phyloP scores from a whole-genome alignment of 2,329 filamentous ascomycete species.

The Neofusicoccum ribis region DNA sequence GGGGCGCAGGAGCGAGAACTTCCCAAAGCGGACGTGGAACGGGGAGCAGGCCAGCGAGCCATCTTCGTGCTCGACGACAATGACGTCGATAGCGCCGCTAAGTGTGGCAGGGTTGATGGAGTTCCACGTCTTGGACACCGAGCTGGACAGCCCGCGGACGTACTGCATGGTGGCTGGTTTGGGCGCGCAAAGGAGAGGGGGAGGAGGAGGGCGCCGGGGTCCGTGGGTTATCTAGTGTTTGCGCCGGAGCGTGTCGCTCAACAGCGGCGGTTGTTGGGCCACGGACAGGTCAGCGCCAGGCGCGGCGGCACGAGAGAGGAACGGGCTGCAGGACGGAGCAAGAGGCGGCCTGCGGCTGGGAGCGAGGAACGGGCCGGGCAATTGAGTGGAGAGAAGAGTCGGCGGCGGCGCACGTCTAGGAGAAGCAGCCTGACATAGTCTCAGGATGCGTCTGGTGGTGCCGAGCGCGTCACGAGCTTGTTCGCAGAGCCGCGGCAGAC shows the following conservation, averaged over 20 bases:
- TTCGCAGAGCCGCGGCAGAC: conserved; percentile 8
- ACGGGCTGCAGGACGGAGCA: neutral
- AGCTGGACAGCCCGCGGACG: conserved; percentile 91
- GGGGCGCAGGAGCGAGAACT: conserved; percentile 91
- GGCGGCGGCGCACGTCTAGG: neutral
- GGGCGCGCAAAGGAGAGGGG: neutral
- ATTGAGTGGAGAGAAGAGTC: neutral
- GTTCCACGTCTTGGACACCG: conserved; percentile 98
- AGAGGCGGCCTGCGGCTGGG: neutral
- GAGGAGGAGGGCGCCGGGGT: neutral
- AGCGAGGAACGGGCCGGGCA: neutral
- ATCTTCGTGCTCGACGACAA: conserved; percentile 95
- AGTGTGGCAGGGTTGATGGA: conserved; percentile 98
- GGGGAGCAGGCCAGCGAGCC: conserved; percentile 87
- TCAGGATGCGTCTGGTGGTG: conserved; percentile 13
- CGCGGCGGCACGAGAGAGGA: neutral
- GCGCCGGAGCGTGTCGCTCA: conserved; percentile 13
- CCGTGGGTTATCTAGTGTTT: conserved; percentile 5
- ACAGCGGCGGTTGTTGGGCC: conserved; percentile 20
- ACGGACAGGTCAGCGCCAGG: conserved; percentile 7
- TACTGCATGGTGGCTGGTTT: conserved; percentile 89
- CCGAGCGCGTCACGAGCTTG: conserved; percentile 20
- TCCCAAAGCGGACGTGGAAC: conserved; percentile 98
- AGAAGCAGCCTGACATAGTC: conserved; percentile 10
- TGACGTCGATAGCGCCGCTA: conserved; percentile 97